phyloP scores from a whole-genome alignment of 805 yeast genomes.

The Kodamaea jinghongensis region DNA sequence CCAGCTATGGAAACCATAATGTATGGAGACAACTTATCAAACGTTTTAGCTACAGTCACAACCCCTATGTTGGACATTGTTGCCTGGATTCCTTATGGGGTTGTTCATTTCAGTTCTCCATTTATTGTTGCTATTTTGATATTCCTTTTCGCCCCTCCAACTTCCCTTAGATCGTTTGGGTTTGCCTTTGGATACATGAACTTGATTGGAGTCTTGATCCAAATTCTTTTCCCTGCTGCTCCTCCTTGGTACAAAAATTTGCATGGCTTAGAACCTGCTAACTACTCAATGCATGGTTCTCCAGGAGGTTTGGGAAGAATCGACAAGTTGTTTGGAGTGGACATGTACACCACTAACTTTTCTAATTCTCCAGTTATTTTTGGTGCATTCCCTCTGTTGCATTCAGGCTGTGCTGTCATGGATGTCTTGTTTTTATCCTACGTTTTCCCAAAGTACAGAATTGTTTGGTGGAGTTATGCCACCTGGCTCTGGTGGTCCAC shows the following conservation, averaged over 20 bases:
- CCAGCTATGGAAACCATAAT: conserved; percentile 91
- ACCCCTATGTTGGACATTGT: conserved; percentile 67
- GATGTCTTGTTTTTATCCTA: conserved; percentile 84
- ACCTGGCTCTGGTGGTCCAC: conserved; percentile 98
- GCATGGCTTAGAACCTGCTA: conserved; percentile 86
- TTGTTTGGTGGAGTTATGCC: conserved; percentile 74
- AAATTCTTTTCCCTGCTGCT: conserved; percentile 86
- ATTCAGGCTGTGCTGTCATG: conserved; percentile 92
- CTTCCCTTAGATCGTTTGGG: conserved; percentile 75
- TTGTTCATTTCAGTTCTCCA: conserved; percentile 87
- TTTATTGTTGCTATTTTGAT: conserved; percentile 76
- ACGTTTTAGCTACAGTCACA: conserved; percentile 73
- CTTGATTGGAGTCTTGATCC: conserved; percentile 77
- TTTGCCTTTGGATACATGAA: conserved; percentile 96
- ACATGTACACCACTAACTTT: conserved; percentile 80
- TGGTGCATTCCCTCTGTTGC: conserved; percentile 86
- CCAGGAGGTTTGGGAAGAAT: conserved; percentile 95
- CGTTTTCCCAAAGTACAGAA: conserved; percentile 69
- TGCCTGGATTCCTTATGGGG: conserved; percentile 95
- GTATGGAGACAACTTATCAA: conserved; percentile 87
- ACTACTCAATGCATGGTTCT: conserved; percentile 86
- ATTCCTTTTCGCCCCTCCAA: conserved; percentile 91
- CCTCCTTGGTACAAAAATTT: conserved; percentile 95
- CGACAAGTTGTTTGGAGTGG: conserved; percentile 73
- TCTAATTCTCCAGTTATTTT: conserved; percentile 87